Conservation (phyloP, 345 rosid species). For the Gossypium australe region DNA sequence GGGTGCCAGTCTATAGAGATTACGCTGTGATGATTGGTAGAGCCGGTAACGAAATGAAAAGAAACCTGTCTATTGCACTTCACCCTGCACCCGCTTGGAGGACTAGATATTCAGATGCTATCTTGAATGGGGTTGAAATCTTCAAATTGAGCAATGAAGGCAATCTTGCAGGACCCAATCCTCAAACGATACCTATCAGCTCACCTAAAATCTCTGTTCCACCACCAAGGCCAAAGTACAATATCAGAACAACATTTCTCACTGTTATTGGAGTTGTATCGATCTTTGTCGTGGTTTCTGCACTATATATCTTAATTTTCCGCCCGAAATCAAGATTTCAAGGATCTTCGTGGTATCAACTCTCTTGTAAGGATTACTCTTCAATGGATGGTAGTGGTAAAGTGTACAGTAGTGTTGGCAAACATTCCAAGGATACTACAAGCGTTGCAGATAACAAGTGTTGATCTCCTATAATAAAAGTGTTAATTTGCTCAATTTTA, state of each 20-base stretch:
- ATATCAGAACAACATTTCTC: background rate
- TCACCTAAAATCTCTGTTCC: background rate
- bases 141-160: slow-evolving; percentile 23
- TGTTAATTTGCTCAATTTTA: background rate
- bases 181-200: background rate
- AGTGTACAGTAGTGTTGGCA: background rate
- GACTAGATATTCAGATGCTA: slow-evolving; percentile 27
- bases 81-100: slow-evolving; percentile 9
- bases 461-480: background rate
- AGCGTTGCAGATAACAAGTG: background rate
- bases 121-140: slow-evolving; percentile 39
- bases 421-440: background rate
- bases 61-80: slow-evolving; percentile 23
- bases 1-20: slow-evolving; percentile 28
- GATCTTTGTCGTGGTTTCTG: background rate
- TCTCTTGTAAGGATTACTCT: background rate
- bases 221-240: background rate
- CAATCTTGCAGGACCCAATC: slow-evolving; percentile 34
- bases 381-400: background rate
- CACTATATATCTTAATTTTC: slow-evolving; percentile 3
- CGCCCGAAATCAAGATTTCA: background rate
- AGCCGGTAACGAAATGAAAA: slow-evolving; percentile 10
- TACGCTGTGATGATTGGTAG: slow-evolving; percentile 12
- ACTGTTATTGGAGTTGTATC: background rate
- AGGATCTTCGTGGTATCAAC: background rate